These are phyloP conservation scores for Phaffia tasmanica DNA, from an alignment of 768 basidiomycete genomes.

Conservation along the genomic window DNA sequence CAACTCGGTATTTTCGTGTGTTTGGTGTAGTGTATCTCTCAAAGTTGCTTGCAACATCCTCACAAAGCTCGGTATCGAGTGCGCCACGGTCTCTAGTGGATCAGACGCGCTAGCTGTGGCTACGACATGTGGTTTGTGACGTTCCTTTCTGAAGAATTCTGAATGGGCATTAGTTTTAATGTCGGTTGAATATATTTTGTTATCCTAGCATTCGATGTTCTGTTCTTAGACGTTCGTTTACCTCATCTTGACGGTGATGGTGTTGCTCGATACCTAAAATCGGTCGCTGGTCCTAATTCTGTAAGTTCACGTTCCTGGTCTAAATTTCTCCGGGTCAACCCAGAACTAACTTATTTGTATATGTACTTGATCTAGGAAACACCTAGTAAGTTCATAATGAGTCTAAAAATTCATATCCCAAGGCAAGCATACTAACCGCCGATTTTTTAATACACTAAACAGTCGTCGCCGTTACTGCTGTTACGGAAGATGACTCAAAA, in stretches of 20 bases:
- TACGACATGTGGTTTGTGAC: slow-evolving; percentile 72
- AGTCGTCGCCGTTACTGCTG: slow-evolving; percentile 39
- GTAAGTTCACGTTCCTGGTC: too few species aligned
- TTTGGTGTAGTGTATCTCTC: slow-evolving; percentile 53
- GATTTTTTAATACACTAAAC: not conserved
- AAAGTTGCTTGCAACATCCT: slow-evolving; percentile 95
- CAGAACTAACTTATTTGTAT: too few species aligned
- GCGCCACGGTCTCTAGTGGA: slow-evolving; percentile 89
- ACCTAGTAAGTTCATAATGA: slow-evolving; percentile 45
- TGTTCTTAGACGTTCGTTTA: slow-evolving; percentile 92
- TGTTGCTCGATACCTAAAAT: slow-evolving; percentile 93
- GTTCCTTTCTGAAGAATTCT: not conserved
- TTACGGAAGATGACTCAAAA: slow-evolving; percentile 7
- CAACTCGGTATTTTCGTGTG: not conserved
- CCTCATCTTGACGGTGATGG: slow-evolving; percentile 93
- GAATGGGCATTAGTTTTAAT: slow-evolving; percentile 29
- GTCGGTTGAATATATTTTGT: slow-evolving; percentile 1
- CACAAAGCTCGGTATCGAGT: slow-evolving; percentile 85
- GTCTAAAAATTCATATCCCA: not conserved
- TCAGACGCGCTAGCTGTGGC: slow-evolving; percentile 94
- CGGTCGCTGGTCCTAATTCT: slow-evolving; percentile 87
- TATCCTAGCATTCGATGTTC: slow-evolving; percentile 75
- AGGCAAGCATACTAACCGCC: not conserved
- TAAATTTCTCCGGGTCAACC: too few species aligned
- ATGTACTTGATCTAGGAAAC: slow-evolving; percentile 43